Evolutionary conservation across 2,329 filamentous ascomycete genomes (phyloP).

Genomic region (Colletotrichum sp.): DNA sequence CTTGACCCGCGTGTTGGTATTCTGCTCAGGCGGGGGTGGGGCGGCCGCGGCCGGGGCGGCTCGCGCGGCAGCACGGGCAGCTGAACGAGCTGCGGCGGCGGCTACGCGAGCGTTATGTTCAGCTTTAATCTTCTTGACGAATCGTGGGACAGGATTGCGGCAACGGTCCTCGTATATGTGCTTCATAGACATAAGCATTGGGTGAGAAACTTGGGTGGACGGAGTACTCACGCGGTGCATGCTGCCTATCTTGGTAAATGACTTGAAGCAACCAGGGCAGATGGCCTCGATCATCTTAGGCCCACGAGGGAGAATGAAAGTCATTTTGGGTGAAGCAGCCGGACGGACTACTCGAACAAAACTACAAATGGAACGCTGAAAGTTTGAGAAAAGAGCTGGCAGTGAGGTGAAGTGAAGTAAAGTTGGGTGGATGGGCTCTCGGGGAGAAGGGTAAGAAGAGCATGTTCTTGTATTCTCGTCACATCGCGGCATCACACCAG

Average conservation of each 20-base stretch:
- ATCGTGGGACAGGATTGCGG: neutral
- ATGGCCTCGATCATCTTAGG: slow-evolving; percentile 6
- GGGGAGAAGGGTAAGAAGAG: neutral
- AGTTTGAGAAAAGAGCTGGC: neutral
- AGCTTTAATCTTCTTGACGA: slow-evolving; percentile 1
- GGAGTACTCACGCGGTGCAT: slow-evolving; percentile 1
- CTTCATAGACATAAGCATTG: neutral
- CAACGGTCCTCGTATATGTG: slow-evolving; percentile 6
- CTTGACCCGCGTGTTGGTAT: neutral
- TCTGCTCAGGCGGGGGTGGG: neutral
- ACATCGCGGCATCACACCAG: neutral
- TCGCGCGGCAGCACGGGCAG: neutral
- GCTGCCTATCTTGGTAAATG: slow-evolving; percentile 5
- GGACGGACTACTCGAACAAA: neutral
- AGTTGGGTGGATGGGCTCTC: neutral
- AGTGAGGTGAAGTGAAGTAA: neutral
- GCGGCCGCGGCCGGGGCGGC: neutral
- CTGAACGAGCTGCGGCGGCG: neutral
- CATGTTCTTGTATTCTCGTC: neutral
- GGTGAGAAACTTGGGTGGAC: no score
- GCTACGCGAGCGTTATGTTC: slow-evolving; percentile 1
- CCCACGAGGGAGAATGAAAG: neutral
- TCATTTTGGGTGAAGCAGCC: neutral
- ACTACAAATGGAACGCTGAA: neutral
- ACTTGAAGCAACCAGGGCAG: slow-evolving; percentile 6